Conservation (phyloP, 164 flowering plant species). For the Umbilicus rupestris region DNA sequence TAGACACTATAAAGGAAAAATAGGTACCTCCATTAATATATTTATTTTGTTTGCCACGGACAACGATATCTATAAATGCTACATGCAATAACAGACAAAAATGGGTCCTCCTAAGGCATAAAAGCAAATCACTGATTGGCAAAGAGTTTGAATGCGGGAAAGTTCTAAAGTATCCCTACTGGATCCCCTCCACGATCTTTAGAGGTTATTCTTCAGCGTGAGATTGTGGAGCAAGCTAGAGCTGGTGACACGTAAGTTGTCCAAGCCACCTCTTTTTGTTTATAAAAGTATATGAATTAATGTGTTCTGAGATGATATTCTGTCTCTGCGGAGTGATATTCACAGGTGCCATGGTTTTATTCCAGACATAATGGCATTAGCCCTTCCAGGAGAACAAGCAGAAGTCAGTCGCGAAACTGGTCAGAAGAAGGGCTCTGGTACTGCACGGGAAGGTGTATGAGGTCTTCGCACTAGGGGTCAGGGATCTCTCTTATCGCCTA, state of each 20-base stretch:
- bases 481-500: conserved; percentile 93
- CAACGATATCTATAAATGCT: conserved; percentile 66
- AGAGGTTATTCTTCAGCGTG: conserved; percentile 95
- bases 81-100: conserved; percentile 48
- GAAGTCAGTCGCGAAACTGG: conserved; percentile 66
- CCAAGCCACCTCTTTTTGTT: too few relatives aligned
- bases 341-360: conserved; percentile 93
- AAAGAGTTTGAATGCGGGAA: conserved; percentile 97
- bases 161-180: conserved; percentile 89
- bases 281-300: not conserved
- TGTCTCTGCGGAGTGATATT: conserved; percentile 62
- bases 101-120: conserved; percentile 86
- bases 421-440: conserved; percentile 34
- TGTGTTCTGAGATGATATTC: not conserved
- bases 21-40: too few relatives aligned
- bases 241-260: conserved; percentile 94
- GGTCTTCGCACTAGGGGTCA: conserved; percentile 94
- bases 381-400: conserved; percentile 94
- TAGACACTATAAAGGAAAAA: not conserved
- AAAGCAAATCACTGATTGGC: conserved; percentile 98
- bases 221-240: conserved; percentile 95
- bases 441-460: conserved; percentile 71
- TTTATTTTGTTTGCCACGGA: conserved; percentile 38
- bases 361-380: conserved; percentile 91
- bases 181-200: conserved; percentile 94